phyloP scores from a whole-genome alignment of 2,329 filamentous ascomycete genomes.

The Colletotrichum eleusines region DNA sequence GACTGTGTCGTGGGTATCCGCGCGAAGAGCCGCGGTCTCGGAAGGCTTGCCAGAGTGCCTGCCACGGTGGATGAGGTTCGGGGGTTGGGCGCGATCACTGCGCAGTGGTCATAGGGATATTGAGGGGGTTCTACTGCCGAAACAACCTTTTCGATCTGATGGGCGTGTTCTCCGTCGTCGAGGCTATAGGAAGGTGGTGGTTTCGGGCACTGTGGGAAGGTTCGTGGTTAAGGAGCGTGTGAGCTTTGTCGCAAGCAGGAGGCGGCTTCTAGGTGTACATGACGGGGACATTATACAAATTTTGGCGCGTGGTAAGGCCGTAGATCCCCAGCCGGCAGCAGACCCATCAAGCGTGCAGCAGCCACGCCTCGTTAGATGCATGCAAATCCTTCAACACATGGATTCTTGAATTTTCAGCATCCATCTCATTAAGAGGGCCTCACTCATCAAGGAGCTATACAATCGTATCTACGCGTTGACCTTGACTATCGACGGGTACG shows the following conservation, averaged over 20 bases:
- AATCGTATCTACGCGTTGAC: slow-evolving; percentile 7
- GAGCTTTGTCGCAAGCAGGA: slow-evolving; percentile 44
- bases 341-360: slow-evolving; percentile 21
- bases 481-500: background rate
- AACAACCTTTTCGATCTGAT: background rate
- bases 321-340: slow-evolving; percentile 30
- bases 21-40: slow-evolving; percentile 58
- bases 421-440: slow-evolving; percentile 16
- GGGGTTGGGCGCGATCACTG: slow-evolving; percentile 36
- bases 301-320: slow-evolving; percentile 36
- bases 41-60: slow-evolving; percentile 50
- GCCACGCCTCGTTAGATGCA: slow-evolving; percentile 35
- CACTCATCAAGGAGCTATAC: background rate
- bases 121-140: background rate
- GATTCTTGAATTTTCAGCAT: slow-evolving; percentile 40
- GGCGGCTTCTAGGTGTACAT: slow-evolving; percentile 29
- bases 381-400: slow-evolving; percentile 25
- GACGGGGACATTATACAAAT: slow-evolving; percentile 38
- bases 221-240: slow-evolving; percentile 8
- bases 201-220: background rate
- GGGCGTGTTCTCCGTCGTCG: background rate
- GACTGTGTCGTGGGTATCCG: slow-evolving; percentile 54
- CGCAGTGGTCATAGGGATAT: slow-evolving; percentile 8
- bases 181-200: background rate
- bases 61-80: slow-evolving; percentile 39